A percentile compares a stretch with the other conserved stretches of the same genome.
Conservation (phyloP, 2,329 filamentous ascomycete genomes). For the Neopestalotiopsis clavispora region DNA sequence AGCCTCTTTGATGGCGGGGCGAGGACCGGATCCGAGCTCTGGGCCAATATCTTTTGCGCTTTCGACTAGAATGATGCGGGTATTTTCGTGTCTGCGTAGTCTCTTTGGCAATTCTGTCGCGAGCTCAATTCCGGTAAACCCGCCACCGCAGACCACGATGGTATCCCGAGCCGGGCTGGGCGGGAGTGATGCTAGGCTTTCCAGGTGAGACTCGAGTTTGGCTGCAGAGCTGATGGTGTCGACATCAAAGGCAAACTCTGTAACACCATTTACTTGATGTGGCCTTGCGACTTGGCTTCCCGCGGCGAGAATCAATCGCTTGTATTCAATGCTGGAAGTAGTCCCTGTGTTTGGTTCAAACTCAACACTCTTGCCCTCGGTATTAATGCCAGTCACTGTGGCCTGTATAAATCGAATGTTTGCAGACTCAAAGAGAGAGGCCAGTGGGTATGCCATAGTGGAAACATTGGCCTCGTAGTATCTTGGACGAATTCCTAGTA, state of each 20-base stretch:
- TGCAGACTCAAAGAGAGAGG: constrained; percentile 31
- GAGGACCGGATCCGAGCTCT: constrained; percentile 38
- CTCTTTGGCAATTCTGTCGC: constrained; percentile 36
- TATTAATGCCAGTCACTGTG: constrained; percentile 28
- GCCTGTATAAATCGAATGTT: constrained; percentile 34
- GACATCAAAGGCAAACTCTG: constrained; percentile 39
- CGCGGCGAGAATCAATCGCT: constrained; percentile 41
- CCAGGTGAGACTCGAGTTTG: constrained; percentile 36
- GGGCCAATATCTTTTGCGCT: constrained; percentile 33
- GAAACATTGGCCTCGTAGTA: constrained; percentile 39
- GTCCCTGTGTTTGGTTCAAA: constrained; percentile 18
- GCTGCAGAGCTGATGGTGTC: constrained; percentile 34
- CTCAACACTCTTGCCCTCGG: constrained; percentile 23
- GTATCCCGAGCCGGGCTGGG: constrained; percentile 35
- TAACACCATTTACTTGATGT: constrained; percentile 32
- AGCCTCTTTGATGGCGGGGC: constrained; percentile 37
- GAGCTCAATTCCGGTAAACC: constrained; percentile 42
- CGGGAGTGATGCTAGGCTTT: constrained; percentile 28
- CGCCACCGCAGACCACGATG: constrained; percentile 38
- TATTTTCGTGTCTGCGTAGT: constrained; percentile 26
- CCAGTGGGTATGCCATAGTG: constrained; percentile 28
- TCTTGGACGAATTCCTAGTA: constrained; percentile 37
- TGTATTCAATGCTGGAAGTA: constrained; percentile 30
- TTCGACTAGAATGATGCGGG: constrained; percentile 35
- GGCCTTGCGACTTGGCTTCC: constrained; percentile 40